Evolutionary conservation across 176 grass and related monocot species (phyloP), one percentile per base, ranked within the genome.

Genomic region (Saccharum officinarum): DNA sequence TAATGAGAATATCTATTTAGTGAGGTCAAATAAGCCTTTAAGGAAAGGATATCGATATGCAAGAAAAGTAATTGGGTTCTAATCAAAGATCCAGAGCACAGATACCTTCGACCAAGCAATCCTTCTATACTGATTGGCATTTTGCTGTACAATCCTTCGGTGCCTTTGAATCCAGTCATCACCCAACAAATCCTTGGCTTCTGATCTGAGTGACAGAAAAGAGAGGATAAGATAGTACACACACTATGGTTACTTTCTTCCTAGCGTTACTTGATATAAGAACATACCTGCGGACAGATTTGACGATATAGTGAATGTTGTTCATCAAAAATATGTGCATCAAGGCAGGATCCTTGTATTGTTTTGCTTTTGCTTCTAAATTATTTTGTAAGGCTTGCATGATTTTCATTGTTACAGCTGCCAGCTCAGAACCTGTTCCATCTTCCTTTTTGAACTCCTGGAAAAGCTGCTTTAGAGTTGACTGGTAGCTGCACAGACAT

Each of bases 101-200:
- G 46, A 22, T n/a, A 99, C 94, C 93, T 99, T 99, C 63, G 84
- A 42, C 97, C 97, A 99, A 86, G 94, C 97, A 89, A 99, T 86
- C 78, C 97, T 94, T 94, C 73, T 92, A 81, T 99, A 99, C 3
- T 94, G 93, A 91, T 94, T 94, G 31, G 97, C 97, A 81, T 99
- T 92, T 84, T 99, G 97, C 36, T 94, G 94, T 44, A 99, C 97
- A 78, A 96, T 88, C 75, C 97, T 96, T 50, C 97, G 73, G 76
- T 99, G 97, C 52, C 92, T 96, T 86, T 99, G 97, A 63, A 99
- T 92, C 94, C 97, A 99, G 26, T 99, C 97, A 76, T 99, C 97
- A 4, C 97, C 97, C 67, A 99, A 86, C 77, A 99, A 75, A 89
- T 99, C 97, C 64, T 99, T 99, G 54, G 90, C 92, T 80, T 96